Conservation (phyloP, 2,329 filamentous ascomycete genomes). For the Trichoderma sp. region DNA sequence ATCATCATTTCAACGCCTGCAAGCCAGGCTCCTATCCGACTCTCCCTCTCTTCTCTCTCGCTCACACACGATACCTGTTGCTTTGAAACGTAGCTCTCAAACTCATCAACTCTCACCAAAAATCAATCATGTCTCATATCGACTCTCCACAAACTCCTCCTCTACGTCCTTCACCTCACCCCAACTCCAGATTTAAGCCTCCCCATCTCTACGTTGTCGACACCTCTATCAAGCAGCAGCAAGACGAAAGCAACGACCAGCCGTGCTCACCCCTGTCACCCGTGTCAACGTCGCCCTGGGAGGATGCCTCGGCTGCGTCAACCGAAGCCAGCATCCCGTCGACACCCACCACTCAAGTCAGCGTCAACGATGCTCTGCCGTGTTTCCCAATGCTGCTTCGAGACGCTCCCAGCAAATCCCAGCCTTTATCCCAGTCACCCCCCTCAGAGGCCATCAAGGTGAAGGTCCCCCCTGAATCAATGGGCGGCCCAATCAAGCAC, state of each 20-base stretch:
- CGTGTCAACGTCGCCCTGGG: background rate
- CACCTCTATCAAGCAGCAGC: background rate
- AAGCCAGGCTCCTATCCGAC: background rate
- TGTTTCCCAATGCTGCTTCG: background rate
- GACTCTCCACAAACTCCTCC: constrained; percentile 5
- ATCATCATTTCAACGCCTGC: background rate
- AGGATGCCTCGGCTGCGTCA: constrained; percentile 9
- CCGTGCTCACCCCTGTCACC: constrained; percentile 8
- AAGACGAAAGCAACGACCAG: background rate
- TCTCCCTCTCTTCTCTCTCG: background rate
- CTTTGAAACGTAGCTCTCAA: background rate
- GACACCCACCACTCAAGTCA: constrained; percentile 6
- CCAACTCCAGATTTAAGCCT: background rate
- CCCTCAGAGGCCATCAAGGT: background rate
- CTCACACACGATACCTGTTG: background rate
- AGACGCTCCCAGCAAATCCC: background rate
- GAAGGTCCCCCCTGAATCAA: background rate
- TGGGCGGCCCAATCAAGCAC: constrained; percentile 24
- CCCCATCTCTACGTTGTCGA: constrained; percentile 4
- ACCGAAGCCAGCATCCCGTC: constrained; percentile 3
- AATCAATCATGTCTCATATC: constrained; percentile 2
- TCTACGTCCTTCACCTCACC: background rate
- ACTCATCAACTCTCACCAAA: background rate
- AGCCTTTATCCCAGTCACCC: background rate
- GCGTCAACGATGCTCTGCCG: background rate